Evolutionary conservation across 176 grass and related monocot genomes (phyloP).

Genomic region (Avena insularis): DNA sequence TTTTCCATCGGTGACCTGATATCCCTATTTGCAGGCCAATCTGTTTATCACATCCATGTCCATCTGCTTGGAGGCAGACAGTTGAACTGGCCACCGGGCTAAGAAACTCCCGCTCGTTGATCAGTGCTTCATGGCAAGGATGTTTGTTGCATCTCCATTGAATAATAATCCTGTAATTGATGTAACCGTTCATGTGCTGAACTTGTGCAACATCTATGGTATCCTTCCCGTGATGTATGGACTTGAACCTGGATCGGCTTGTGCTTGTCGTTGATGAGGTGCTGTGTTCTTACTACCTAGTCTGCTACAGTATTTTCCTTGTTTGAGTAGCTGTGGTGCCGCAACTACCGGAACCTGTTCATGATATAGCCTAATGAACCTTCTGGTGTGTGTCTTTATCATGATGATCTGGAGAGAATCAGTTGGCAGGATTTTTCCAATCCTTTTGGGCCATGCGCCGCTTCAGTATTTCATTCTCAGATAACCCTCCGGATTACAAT

Average conservation of each 20-base stretch:
- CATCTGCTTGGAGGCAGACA: slow-evolving; percentile 92
- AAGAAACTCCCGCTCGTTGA: slow-evolving; percentile 18
- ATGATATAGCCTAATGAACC: background rate
- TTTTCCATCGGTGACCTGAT: background rate
- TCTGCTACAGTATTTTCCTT: background rate
- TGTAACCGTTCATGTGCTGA: background rate
- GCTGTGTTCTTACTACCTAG: background rate
- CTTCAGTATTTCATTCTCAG: background rate
- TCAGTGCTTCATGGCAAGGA: slow-evolving; percentile 15
- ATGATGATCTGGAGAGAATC: background rate
- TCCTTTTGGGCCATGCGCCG: background rate
- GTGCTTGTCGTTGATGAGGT: background rate
- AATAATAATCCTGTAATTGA: slow-evolving; percentile 50
- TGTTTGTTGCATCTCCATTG: background rate
- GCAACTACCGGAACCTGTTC: background rate
- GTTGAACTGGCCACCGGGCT: slow-evolving; percentile 93
- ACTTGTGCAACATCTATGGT: slow-evolving; percentile 37
- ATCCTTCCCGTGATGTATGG: slow-evolving; percentile 36
- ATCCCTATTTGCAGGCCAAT: slow-evolving; percentile 70
- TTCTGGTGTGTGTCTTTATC: background rate
- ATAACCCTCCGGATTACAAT: background rate
- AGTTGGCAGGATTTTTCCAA: background rate
- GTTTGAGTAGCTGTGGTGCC: background rate
- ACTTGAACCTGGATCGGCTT: slow-evolving; percentile 1
- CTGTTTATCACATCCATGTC: slow-evolving; percentile 88